Percentiles rank a stretch among this genome's conserved stretches.
phyloP scores from a whole-genome alignment of 306 rosid species.

The Quillaja saponaria region DNA sequence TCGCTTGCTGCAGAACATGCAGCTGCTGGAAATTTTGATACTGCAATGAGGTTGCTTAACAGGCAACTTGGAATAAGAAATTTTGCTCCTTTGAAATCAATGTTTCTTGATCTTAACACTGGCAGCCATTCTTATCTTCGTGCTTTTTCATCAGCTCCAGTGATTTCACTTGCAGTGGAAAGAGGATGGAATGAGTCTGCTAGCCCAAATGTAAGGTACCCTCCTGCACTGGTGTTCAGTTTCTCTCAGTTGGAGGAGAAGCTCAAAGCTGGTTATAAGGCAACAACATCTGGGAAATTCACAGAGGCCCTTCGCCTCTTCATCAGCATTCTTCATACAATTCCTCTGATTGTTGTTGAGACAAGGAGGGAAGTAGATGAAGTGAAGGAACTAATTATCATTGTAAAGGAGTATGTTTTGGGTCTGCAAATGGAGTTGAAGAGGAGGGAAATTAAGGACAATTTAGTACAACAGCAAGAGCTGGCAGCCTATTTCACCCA shows the following conservation, averaged over 20 bases:
- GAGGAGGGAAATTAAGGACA: constrained; percentile 69
- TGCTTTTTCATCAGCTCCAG: constrained; percentile 78
- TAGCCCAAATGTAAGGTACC: constrained; percentile 72
- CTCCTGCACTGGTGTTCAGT: constrained; percentile 73
- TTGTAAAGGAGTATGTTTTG: constrained; percentile 82
- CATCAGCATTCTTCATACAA: constrained; percentile 67
- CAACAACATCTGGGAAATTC: constrained; percentile 78
- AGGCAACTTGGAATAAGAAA: constrained; percentile 88
- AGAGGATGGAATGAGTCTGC: constrained; percentile 87
- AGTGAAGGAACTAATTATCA: constrained; percentile 75
- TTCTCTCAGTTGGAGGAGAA: constrained; percentile 83
- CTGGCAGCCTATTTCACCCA: constrained; percentile 97
- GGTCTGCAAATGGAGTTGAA: constrained; percentile 81
- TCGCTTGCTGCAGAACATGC: constrained; percentile 97
- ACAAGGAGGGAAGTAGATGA: constrained; percentile 95
- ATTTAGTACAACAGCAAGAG: constrained; percentile 78
- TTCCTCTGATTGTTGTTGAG: constrained; percentile 82
- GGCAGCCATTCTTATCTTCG: constrained; percentile 79
- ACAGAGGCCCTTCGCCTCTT: constrained; percentile 70
- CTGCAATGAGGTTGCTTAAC: constrained; percentile 86
- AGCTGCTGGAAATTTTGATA: constrained; percentile 90
- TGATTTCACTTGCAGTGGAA: constrained; percentile 73
- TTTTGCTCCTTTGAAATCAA: constrained; percentile 66
- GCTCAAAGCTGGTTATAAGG: constrained; percentile 84
- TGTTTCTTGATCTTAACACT: constrained; percentile 76